A percentile compares a stretch with the other conserved stretches of the same genome.
Conservation (phyloP, 192 early-diverging fungal species). For the Diversispora eburnea region DNA sequence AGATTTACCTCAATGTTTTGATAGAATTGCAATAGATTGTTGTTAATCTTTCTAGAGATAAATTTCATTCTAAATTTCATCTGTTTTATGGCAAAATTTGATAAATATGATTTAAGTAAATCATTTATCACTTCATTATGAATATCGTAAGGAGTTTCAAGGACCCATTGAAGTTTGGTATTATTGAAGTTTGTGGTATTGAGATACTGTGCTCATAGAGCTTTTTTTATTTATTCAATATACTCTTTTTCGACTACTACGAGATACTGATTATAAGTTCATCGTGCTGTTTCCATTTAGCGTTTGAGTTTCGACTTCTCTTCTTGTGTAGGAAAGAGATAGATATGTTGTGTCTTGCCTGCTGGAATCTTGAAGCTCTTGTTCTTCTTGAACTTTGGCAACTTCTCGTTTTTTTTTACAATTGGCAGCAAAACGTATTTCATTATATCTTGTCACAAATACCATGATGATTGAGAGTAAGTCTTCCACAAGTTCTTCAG, state of each 20-base stretch:
- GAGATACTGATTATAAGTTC: constrained; percentile 7
- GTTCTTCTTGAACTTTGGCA: constrained; percentile 2
- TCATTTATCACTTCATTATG: constrained; percentile 22
- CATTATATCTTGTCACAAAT: constrained; percentile 18
- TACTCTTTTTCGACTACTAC: constrained; percentile 4
- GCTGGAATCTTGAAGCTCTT: not conserved
- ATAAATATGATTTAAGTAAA: constrained; percentile 10
- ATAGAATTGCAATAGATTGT: constrained; percentile 18
- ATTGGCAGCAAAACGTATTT: not conserved
- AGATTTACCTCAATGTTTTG: not conserved
- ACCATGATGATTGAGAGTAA: constrained; percentile 15
- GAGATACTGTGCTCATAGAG: not conserved
- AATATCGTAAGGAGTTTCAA: constrained; percentile 12
- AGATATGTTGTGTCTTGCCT: constrained; percentile 5
- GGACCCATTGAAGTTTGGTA: not conserved
- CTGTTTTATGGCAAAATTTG: constrained; percentile 3
- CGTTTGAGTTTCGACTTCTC: constrained; percentile 4
- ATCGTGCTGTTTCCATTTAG: not conserved
- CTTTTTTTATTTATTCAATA: constrained; percentile 10
- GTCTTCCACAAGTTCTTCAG: constrained; percentile 1
- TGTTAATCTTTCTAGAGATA: constrained; percentile 2
- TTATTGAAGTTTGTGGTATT: constrained; percentile 19
- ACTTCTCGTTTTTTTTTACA: constrained; percentile 3
- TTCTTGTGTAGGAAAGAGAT: not conserved
- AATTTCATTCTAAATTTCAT: not conserved